A percentile compares a stretch with the other conserved stretches of the same genome.
Conservation (phyloP, 805 yeast genomes). For the Candida dajiaensis region DNA sequence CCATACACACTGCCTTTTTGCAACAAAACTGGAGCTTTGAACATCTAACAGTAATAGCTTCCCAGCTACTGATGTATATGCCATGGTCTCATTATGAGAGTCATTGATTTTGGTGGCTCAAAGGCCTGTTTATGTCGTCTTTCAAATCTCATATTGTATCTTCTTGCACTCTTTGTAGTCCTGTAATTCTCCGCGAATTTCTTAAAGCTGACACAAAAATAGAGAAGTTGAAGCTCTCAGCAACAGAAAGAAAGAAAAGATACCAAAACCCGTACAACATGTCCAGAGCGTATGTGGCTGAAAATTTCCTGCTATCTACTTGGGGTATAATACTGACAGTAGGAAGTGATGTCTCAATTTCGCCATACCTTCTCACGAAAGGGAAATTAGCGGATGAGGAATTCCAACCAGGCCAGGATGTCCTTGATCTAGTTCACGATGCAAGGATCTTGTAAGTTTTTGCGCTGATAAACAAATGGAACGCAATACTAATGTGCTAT, state of each 20-base stretch:
- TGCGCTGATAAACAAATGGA: background rate
- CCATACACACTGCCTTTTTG: too few species aligned
- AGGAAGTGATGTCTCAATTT: slow-evolving; percentile 14
- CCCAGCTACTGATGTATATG: too few species aligned
- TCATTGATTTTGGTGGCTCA: too few species aligned
- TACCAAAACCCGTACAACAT: background rate
- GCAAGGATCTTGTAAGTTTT: slow-evolving; percentile 29
- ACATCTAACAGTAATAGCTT: too few species aligned
- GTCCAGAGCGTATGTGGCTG: background rate
- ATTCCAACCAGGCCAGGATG: slow-evolving; percentile 28
- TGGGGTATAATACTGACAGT: background rate
- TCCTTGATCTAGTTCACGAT: slow-evolving; percentile 16
- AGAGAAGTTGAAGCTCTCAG: background rate
- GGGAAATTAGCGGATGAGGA: slow-evolving; percentile 33
- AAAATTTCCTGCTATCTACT: too few species aligned
- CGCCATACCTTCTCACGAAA: slow-evolving; percentile 19
- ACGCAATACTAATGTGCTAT: slow-evolving; percentile 3
- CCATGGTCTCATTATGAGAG: too few species aligned
- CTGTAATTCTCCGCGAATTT: background rate
- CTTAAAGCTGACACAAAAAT: background rate
- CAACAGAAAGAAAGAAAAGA: background rate
- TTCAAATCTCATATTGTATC: too few species aligned
- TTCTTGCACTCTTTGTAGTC: too few species aligned
- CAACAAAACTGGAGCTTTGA: too few species aligned
- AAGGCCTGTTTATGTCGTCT: too few species aligned